These are phyloP conservation scores for Tetrahymena thermophila DNA, from an alignment of 73 alveolate species.

Conservation along the genomic window DNA sequence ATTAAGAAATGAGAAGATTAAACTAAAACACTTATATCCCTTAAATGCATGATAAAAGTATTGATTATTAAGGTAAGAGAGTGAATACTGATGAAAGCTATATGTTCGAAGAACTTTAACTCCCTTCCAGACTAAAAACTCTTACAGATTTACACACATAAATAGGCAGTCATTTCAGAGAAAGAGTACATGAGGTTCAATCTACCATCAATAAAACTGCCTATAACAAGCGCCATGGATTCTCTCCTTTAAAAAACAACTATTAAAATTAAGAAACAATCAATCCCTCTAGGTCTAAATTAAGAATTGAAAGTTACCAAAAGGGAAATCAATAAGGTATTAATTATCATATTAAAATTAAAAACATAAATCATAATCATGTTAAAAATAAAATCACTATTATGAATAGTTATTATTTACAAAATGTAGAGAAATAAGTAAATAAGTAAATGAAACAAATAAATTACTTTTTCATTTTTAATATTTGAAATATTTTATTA, in stretches of 20 bases:
- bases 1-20: neutral
- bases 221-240: neutral
- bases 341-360: neutral
- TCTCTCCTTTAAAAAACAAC: neutral
- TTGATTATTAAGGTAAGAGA: neutral
- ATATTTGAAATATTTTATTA: no score
- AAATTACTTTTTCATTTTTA: no score
- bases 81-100: neutral
- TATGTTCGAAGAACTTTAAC: neutral
- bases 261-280: neutral
- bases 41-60: neutral
- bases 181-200: neutral
- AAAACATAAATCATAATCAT: no score
- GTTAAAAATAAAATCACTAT: no score
- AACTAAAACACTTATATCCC: neutral
- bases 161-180: neutral
- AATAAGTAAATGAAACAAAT: no score
- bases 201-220: neutral
- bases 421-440: no score
- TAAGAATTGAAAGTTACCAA: neutral
- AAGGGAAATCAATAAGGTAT: neutral
- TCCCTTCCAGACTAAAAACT: neutral
- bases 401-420: no score
- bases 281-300: neutral
- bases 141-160: neutral